Base-by-base conservation (phyloP, 1,284 basidiomycete species). In the Pseudozyma sp. region DNA sequence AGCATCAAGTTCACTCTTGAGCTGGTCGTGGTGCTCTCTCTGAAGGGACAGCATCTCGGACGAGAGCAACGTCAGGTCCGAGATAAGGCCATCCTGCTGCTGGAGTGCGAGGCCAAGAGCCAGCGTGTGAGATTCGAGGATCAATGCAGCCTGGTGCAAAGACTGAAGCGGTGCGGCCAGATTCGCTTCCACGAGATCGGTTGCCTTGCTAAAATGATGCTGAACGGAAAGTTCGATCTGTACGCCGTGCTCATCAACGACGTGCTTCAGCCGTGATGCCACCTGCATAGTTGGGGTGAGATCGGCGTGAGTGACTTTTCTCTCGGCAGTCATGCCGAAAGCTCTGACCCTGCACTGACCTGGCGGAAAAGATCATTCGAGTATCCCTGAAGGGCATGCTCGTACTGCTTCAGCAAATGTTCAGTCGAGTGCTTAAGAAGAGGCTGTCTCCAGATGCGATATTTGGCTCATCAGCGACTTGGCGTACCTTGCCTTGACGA, bases 11-110 rank as follows among this genome's bases (percentile, higher is more conserved):
- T 57, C 51, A 24, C 9, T 16, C 11, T 10, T 29, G 4, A 55
- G 17, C 24, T 51, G 63, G 2, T 52, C 47, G 4, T 52, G 19
- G 33, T 59, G 44, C 9, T 40, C 8, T 35, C 44, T 50, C 11
- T 65, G 63, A 5, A 44, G 46, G 5, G 39, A 24, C 8, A 65
- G 7, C 34, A 59, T 54, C 3, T 13, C 42, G 7, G 53, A 29
- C 4, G 55, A 65, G 6, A 56, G 51, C 1, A 46, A 33, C 1
- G 50, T 19, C 40, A 65, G 11, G 14, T 40, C 52, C 1, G 45
- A 19, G 7, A 65, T 40, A 7, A 59, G 51, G 7, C n/a, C 56
- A 8, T 53, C 40, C 24, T 59, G 55, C 13, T 39, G 17, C 4
- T 45, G 34, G 3, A 65, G 17, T 3, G 33, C 33, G 5, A 39